Base-by-base conservation (phyloP, 1,284 basidiomycete genomes). In the Puccinia coronata region DNA sequence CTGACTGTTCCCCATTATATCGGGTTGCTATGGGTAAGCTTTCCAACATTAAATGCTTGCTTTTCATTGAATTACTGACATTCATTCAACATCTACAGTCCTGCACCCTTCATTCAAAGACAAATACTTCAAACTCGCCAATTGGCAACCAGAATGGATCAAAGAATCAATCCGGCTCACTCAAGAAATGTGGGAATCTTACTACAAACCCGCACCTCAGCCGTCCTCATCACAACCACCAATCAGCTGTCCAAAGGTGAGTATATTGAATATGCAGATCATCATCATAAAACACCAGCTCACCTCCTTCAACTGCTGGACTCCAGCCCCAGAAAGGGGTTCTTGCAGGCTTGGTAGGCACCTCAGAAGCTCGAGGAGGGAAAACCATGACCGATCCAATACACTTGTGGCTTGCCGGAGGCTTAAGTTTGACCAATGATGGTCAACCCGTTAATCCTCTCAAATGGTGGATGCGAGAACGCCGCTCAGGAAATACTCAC, bases 1-100 rank as follows among this genome's bases (percentile, higher is more conserved):
- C 61, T 39, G 61, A 65, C 31, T 65, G 61, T n/a, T 65, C 61
- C 4, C 28, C 61, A 2, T 65, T 65, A 39, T 65, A 65, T 28
- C 34, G 39, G 23, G 20, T 39, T 39, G 61, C 34, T 8, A 39
- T 65, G 34, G 61, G 34, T 36, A 57, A 25, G 25, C 14, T 57
- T 57, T 57, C 43, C 43, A 28, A 28, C 9, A 25, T n/a, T 57
- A 2, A 8, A 57, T 28, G n/a, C n/a, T 57, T n/a, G 2, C 31
- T 28, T 6, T 57, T 57, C 11, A 28, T 57, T 25, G 31, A 57
- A n/a, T 28, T 28, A 28, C 55, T 57, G 14, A 57, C 25, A 6
- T 16, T 23, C 8, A 8, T 28, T 25, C 9, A n/a, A n/a, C 8
- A 25, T 39, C 61, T 65, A 11, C 61, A 65, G 14, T 28, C 34